Evolutionary conservation across 441 rosid species (phyloP).

Genomic region (Erysimum cheiri): DNA sequence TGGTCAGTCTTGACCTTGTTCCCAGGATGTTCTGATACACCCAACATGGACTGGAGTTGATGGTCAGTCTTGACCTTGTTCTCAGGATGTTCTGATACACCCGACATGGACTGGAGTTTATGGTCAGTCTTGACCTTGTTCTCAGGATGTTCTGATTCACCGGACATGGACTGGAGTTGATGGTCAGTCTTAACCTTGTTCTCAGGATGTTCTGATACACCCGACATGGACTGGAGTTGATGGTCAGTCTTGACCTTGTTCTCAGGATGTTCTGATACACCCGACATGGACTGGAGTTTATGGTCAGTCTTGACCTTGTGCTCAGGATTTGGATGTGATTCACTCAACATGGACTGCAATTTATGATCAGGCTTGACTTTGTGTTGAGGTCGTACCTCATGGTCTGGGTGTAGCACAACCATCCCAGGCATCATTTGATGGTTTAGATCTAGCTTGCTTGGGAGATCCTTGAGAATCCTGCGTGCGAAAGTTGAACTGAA

Average conservation of each 20-base stretch:
- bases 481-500: constrained; percentile 51
- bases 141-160: constrained; percentile 20
- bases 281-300: not conserved
- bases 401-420: constrained; percentile 18
- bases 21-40: constrained; percentile 14
- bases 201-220: not conserved
- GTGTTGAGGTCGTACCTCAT: constrained; percentile 8
- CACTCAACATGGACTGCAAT: not conserved
- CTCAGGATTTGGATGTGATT: not conserved
- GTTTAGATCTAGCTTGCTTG: constrained; percentile 18
- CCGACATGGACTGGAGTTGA: not conserved
- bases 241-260: not conserved
- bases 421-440: constrained; percentile 27
- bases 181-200: not conserved
- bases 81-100: not conserved
- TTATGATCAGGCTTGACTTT: not conserved
- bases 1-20: not conserved
- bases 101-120: not conserved
- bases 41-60: not conserved
- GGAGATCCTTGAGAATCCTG: constrained; percentile 48
- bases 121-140: not conserved
- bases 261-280: not conserved
- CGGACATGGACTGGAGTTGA: not conserved
- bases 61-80: not conserved
- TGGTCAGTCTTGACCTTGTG: not conserved